Evolutionary conservation across 2,329 filamentous ascomycete species (phyloP).

Genomic region (Emergomyces africanus): DNA sequence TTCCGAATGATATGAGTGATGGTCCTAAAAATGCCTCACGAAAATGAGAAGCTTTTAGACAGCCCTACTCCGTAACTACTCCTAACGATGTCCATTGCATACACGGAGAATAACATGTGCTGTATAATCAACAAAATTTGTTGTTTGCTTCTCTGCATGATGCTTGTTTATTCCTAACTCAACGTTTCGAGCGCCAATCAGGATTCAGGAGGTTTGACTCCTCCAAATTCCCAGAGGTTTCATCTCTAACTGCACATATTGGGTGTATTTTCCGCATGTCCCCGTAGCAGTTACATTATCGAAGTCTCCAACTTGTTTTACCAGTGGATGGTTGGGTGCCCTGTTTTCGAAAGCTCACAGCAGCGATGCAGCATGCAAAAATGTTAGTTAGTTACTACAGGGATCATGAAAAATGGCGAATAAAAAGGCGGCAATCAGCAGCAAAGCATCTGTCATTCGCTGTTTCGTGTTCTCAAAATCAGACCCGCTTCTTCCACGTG

Average conservation of each 20-base stretch:
- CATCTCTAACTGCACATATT: not conserved
- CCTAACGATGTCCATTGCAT: not conserved
- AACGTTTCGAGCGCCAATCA: not conserved
- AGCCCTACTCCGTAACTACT: no score
- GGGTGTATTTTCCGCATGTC: not conserved
- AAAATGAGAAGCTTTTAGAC: not conserved
- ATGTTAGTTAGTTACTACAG: no score
- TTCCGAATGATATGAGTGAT: no score
- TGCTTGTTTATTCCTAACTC: not conserved
- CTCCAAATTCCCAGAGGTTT: not conserved
- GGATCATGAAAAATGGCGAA: not conserved
- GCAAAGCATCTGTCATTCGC: not conserved
- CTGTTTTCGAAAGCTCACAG: no score
- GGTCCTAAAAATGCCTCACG: no score
- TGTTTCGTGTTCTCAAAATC: no score
- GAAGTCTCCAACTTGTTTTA: not conserved
- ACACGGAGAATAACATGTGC: not conserved
- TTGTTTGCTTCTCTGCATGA: not conserved
- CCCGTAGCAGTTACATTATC: not conserved
- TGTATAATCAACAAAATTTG: not conserved
- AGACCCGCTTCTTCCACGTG: not conserved
- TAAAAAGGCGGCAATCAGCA: not conserved
- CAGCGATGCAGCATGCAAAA: no score
- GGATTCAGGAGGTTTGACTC: not conserved
- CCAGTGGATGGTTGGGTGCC: no score